Evolutionary conservation across 805 yeast species (phyloP).

Genomic region (Teunomyces tritomae): DNA sequence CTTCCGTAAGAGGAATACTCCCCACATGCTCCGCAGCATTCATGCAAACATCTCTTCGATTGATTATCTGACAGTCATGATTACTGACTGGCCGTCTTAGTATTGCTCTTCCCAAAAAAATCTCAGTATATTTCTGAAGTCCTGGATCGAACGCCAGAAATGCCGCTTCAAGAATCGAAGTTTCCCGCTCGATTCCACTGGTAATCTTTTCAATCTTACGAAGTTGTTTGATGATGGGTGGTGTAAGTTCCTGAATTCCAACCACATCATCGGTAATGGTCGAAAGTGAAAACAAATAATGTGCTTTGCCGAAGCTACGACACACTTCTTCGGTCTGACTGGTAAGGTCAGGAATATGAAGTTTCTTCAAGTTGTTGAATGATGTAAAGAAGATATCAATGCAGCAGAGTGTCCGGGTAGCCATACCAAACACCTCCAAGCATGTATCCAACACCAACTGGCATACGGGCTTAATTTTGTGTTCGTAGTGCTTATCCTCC

Average conservation of each 20-base stretch:
- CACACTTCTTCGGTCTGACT: conserved; percentile 30
- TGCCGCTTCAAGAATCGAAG: conserved; percentile 25
- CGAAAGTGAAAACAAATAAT: conserved; percentile 25
- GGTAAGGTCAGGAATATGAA: conserved; percentile 32
- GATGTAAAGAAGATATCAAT: conserved; percentile 37
- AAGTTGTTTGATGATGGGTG: conserved; percentile 26
- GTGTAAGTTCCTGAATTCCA: conserved; percentile 18
- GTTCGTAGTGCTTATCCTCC: conserved; percentile 17
- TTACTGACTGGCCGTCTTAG: conserved; percentile 30
- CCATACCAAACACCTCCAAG: conserved; percentile 11
- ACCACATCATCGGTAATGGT: conserved; percentile 30
- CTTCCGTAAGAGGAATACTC: conserved; percentile 39
- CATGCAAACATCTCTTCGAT: conserved; percentile 36
- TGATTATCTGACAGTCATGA: conserved; percentile 31
- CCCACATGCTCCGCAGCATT: conserved; percentile 44
- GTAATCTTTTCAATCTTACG: conserved; percentile 38
- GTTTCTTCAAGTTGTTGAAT: conserved; percentile 36
- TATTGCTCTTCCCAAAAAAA: conserved; percentile 40
- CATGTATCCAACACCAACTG: conserved; percentile 10
- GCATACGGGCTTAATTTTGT: conserved; percentile 11
- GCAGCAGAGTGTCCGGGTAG: conserved; percentile 29
- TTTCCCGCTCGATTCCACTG: conserved; percentile 35
- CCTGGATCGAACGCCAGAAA: conserved; percentile 33
- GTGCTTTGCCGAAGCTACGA: conserved; percentile 23
- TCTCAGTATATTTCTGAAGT: conserved; percentile 34